phyloP scores from a whole-genome alignment of 2,329 filamentous ascomycete species.

The Herpotrichia juniperi region DNA sequence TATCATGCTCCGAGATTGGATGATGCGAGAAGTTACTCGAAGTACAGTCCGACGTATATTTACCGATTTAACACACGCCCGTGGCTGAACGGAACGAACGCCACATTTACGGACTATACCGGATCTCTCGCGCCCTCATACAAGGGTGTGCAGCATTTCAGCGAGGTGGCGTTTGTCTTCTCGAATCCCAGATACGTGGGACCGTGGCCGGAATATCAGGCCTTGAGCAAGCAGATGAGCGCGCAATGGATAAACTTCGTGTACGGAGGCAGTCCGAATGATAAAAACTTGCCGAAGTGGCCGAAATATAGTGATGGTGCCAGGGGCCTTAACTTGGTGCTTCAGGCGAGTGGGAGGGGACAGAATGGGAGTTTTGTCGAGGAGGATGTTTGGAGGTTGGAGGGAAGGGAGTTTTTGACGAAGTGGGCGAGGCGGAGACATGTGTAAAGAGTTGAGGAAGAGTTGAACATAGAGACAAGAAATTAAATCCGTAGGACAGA shows the following conservation, averaged over 20 bases:
- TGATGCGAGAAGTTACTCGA: conserved; percentile 52
- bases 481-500: too few relatives aligned
- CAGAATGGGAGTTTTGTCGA: conserved; percentile 49
- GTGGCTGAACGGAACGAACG: conserved; percentile 31
- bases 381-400: conserved; percentile 51
- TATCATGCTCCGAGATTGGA: conserved; percentile 62
- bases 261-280: conserved; percentile 46
- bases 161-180: conserved; percentile 56
- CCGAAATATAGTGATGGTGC: conserved; percentile 46
- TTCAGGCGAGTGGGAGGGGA: conserved; percentile 50
- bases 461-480: too few relatives aligned
- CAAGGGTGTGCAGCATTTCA: conserved; percentile 61
- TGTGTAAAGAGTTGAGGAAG: conserved; percentile 24
- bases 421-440: conserved; percentile 46
- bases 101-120: conserved; percentile 46
- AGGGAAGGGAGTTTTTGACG: conserved; percentile 48
- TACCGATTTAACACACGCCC: conserved; percentile 64
- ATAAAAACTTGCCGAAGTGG: conserved; percentile 43
- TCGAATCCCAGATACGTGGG: conserved; percentile 48
- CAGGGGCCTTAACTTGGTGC: conserved; percentile 51
- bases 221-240: conserved; percentile 52
- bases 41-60: conserved; percentile 60
- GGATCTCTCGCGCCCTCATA: conserved; percentile 52
- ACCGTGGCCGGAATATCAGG: conserved; percentile 47
- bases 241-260: conserved; percentile 55